Conservation (phyloP, 78 protist species). For the Dictyostelium capitatum region DNA sequence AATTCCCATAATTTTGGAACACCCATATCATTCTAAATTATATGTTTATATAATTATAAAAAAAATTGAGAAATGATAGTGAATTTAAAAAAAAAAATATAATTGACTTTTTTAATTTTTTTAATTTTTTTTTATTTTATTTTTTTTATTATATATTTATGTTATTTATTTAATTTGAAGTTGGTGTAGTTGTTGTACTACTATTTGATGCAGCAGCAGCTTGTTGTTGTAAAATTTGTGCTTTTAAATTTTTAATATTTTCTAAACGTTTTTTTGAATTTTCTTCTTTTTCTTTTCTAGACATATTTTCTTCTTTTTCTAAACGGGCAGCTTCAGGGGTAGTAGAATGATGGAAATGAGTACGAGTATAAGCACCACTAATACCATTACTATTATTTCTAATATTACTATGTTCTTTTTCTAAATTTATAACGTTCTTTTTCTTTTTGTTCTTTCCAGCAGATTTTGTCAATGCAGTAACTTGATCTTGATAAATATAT, state of each 20-base stretch:
- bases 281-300: slow-evolving; percentile 33
- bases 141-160: not conserved
- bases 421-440: slow-evolving; percentile 6
- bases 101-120: not conserved
- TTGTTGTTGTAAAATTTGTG: slow-evolving; percentile 34
- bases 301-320: not conserved
- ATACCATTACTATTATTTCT: not conserved
- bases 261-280: slow-evolving; percentile 27
- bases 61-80: not conserved
- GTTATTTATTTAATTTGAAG: no score
- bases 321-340: not conserved
- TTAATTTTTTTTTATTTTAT: slow-evolving; percentile 8
- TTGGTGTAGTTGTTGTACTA: not conserved
- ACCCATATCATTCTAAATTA: slow-evolving; percentile 23
- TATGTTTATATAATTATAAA: not conserved
- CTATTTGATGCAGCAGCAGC: not conserved
- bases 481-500: slow-evolving; percentile 14
- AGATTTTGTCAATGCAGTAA: slow-evolving; percentile 16
- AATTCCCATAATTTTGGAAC: slow-evolving; percentile 79
- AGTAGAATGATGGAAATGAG: slow-evolving; percentile 19
- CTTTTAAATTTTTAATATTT: slow-evolving; percentile 20
- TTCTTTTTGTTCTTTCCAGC: slow-evolving; percentile 14
- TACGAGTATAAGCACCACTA: slow-evolving; percentile 1
- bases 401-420: slow-evolving; percentile 6
- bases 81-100: no score